phyloP scores from a whole-genome alignment of 257 asterid species.

The Nicotiana undulata region DNA sequence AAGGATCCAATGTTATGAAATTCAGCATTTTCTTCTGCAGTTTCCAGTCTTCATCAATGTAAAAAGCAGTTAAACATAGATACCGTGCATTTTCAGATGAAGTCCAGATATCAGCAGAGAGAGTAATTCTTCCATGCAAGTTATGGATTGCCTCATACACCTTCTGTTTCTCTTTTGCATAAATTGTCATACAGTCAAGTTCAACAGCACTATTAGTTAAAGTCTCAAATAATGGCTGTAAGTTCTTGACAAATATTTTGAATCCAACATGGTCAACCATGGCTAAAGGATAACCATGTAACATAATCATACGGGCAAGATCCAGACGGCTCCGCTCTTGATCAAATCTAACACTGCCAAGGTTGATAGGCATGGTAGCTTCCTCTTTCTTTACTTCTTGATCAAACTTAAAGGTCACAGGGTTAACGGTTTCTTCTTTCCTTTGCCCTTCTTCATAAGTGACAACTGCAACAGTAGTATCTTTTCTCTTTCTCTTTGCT shows the following conservation, averaged over 20 bases:
- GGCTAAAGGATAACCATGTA: slow-evolving; percentile 85
- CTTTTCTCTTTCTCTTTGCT: slow-evolving; percentile 82
- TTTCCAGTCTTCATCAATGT: slow-evolving; percentile 77
- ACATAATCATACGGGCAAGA: slow-evolving; percentile 95
- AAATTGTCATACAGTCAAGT: slow-evolving; percentile 67
- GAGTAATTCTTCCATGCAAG: slow-evolving; percentile 63
- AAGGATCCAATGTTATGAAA: slow-evolving; percentile 56
- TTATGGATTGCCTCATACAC: slow-evolving; percentile 52
- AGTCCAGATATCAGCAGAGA: slow-evolving; percentile 75
- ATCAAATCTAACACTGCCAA: slow-evolving; percentile 71
- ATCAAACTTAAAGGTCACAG: slow-evolving; percentile 50
- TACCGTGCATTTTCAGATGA: slow-evolving; percentile 55
- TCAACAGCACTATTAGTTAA: slow-evolving; percentile 52
- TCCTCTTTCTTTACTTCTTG: slow-evolving; percentile 69
- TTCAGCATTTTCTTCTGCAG: slow-evolving; percentile 78
- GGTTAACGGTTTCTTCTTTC: slow-evolving; percentile 60
- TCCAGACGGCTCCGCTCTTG: slow-evolving; percentile 82
- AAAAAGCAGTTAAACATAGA: slow-evolving; percentile 72
- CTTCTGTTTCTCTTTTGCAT: slow-evolving; percentile 68
- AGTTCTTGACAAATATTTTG: slow-evolving; percentile 70
- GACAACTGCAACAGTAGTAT: slow-evolving; percentile 37
- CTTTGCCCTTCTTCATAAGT: slow-evolving; percentile 53
- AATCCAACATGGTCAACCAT: slow-evolving; percentile 92
- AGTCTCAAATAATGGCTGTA: slow-evolving; percentile 87
- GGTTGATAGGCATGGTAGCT: slow-evolving; percentile 38